Percentiles rank a stretch among this genome's conserved stretches.
Evolutionary conservation across 2,329 filamentous ascomycete species (phyloP).

Genomic region (Ascocoryne sarcoides): DNA sequence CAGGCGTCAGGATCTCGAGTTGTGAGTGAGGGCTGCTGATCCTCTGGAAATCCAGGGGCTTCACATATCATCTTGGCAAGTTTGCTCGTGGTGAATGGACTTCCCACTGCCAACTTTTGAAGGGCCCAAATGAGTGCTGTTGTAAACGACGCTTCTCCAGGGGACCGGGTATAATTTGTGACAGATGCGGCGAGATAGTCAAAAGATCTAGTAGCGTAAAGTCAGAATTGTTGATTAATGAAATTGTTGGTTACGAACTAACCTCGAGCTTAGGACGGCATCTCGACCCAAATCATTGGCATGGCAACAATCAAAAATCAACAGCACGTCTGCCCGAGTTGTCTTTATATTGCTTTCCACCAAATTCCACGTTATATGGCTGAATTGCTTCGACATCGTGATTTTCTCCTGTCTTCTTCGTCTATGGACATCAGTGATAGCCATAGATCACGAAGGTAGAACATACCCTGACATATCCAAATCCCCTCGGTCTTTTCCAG

Average conservation of each 20-base stretch:
- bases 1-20: conserved; percentile 1
- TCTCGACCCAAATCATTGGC: not conserved
- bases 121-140: not conserved
- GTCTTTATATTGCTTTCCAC: not conserved
- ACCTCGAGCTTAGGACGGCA: not conserved
- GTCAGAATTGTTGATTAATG: too few species aligned
- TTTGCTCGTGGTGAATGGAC: not conserved
- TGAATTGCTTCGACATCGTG: not conserved
- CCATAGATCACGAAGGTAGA: not conserved
- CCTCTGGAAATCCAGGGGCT: not conserved
- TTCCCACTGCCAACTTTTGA: not conserved
- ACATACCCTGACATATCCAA: not conserved
- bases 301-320: not conserved
- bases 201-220: not conserved
- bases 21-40: not conserved
- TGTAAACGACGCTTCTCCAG: not conserved
- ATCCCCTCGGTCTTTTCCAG: not conserved
- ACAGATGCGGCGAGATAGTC: not conserved
- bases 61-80: not conserved
- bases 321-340: not conserved
- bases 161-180: not conserved
- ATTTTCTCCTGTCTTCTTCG: not conserved
- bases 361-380: not conserved
- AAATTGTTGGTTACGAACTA: too few species aligned
- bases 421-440: not conserved